phyloP scores from a whole-genome alignment of 768 basidiomycete genomes.

The Mrakia blollopis region DNA sequence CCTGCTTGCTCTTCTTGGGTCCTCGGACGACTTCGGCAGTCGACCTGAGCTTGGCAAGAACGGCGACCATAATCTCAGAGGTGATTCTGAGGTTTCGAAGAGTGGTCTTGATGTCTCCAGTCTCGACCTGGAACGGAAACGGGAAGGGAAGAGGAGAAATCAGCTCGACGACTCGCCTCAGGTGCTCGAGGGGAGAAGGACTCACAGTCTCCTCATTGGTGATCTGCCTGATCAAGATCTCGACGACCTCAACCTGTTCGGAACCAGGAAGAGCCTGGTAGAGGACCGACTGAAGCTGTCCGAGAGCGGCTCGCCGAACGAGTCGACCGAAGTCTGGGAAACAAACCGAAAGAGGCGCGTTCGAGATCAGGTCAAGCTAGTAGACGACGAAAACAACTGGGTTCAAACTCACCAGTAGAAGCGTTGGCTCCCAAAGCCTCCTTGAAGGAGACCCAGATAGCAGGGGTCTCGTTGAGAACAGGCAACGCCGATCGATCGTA shows the following conservation, averaged over 20 bases:
- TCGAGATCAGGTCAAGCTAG: not conserved
- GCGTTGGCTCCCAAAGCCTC: slow-evolving; percentile 7
- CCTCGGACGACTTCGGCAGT: slow-evolving; percentile 45
- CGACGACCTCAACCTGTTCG: slow-evolving; percentile 56
- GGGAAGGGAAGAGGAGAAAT: not conserved
- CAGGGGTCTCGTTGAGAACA: slow-evolving; percentile 28
- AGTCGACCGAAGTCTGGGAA: slow-evolving; percentile 6
- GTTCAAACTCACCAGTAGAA: not conserved
- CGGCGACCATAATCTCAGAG: slow-evolving; percentile 24
- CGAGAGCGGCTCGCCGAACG: slow-evolving; percentile 35
- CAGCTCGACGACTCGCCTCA: not conserved
- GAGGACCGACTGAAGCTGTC: slow-evolving; percentile 54
- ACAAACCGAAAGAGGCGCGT: not conserved
- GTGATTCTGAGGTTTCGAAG: slow-evolving; percentile 20
- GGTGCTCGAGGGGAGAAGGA: not conserved
- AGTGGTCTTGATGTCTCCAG: slow-evolving; percentile 23
- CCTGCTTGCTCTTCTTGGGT: slow-evolving; percentile 59
- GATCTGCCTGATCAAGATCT: slow-evolving; percentile 53
- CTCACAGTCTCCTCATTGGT: slow-evolving; percentile 33
- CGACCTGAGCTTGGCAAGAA: slow-evolving; percentile 22
- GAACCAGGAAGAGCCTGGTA: slow-evolving; percentile 55
- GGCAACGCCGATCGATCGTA: slow-evolving; percentile 54
- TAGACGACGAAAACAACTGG: no score
- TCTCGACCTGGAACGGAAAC: slow-evolving; percentile 1
- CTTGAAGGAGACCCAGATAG: slow-evolving; percentile 26